Evolutionary conservation across 495 filamentous ascomycete species (phyloP).

Genomic region (Talaromyces adpressus): DNA sequence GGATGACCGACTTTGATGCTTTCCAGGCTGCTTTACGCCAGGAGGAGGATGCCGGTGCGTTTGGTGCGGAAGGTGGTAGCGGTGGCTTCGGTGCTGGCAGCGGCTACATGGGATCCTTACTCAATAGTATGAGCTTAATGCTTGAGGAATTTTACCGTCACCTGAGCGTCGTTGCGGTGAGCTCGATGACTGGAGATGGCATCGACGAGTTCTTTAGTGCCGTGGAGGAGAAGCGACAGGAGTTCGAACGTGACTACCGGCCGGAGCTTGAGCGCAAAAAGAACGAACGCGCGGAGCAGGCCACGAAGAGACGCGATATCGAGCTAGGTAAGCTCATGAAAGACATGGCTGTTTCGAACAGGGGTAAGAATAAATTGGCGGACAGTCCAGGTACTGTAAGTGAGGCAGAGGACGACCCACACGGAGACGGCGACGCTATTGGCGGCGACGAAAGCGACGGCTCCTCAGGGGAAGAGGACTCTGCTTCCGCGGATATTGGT

Average conservation of each 20-base stretch:
- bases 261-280: constrained; percentile 80
- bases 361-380: constrained; percentile 18
- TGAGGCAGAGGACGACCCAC: constrained; percentile 42
- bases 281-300: constrained; percentile 66
- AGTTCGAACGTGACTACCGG: constrained; percentile 87
- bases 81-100: constrained; percentile 60
- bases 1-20: constrained; percentile 98
- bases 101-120: constrained; percentile 92
- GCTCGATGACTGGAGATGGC: constrained; percentile 85
- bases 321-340: constrained; percentile 91
- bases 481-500: constrained; percentile 28
- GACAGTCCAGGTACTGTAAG: constrained; percentile 42
- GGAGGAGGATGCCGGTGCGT: constrained; percentile 73
- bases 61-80: constrained; percentile 62
- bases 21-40: constrained; percentile 79
- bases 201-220: constrained; percentile 90
- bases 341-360: constrained; percentile 69
- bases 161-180: constrained; percentile 85
- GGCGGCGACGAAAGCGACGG: constrained; percentile 17
- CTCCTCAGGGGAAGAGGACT: constrained; percentile 21
- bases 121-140: constrained; percentile 97
- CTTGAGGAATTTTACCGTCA: constrained; percentile 96
- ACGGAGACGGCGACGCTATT: constrained; percentile 26
- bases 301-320: constrained; percentile 60
- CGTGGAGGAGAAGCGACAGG: constrained; percentile 75